phyloP scores from a whole-genome alignment of 768 basidiomycete genomes.

The Hypsizygus marmoreus region DNA sequence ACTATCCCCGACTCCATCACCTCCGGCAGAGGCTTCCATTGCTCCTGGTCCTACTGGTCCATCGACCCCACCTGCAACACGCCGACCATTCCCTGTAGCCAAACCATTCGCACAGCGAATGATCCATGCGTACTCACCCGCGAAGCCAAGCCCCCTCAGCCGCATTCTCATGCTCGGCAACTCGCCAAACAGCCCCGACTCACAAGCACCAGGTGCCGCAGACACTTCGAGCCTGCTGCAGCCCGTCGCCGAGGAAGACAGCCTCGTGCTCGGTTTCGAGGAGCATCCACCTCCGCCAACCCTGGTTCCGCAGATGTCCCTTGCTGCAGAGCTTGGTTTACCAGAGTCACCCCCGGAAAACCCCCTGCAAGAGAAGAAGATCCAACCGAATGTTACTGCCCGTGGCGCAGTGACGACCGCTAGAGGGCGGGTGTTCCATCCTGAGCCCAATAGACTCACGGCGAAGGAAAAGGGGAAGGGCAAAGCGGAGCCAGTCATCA shows the following conservation, averaged over 20 bases:
- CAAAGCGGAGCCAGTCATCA: slow-evolving; percentile 33
- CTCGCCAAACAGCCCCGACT: slow-evolving; percentile 48
- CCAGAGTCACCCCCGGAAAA: slow-evolving; percentile 46
- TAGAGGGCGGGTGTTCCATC: slow-evolving; percentile 28
- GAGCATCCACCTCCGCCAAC: slow-evolving; percentile 14
- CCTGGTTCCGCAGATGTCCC: slow-evolving; percentile 31
- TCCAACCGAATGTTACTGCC: slow-evolving; percentile 31
- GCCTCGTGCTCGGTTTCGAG: slow-evolving; percentile 28
- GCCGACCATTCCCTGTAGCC: slow-evolving; percentile 64
- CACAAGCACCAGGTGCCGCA: slow-evolving; percentile 11
- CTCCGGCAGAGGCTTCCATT: slow-evolving; percentile 12
- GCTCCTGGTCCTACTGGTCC: slow-evolving; percentile 22
- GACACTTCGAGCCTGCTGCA: slow-evolving; percentile 27
- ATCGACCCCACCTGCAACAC: slow-evolving; percentile 33
- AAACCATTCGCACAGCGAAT: slow-evolving; percentile 71
- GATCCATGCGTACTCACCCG: slow-evolving; percentile 83
- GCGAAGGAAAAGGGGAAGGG: slow-evolving; percentile 44
- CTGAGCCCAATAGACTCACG: slow-evolving; percentile 32
- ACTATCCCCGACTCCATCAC: slow-evolving; percentile 12
- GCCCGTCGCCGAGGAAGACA: slow-evolving; percentile 37
- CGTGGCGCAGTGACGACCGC: slow-evolving; percentile 11
- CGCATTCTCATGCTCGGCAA: slow-evolving; percentile 73
- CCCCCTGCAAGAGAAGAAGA: slow-evolving; percentile 55
- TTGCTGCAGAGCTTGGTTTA: slow-evolving; percentile 49
- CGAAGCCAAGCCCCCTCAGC: slow-evolving; percentile 77